These are phyloP conservation scores for Skeletonema tropicum DNA, from an alignment of 108 stramenopile genomes.

Conservation along the genomic window DNA sequence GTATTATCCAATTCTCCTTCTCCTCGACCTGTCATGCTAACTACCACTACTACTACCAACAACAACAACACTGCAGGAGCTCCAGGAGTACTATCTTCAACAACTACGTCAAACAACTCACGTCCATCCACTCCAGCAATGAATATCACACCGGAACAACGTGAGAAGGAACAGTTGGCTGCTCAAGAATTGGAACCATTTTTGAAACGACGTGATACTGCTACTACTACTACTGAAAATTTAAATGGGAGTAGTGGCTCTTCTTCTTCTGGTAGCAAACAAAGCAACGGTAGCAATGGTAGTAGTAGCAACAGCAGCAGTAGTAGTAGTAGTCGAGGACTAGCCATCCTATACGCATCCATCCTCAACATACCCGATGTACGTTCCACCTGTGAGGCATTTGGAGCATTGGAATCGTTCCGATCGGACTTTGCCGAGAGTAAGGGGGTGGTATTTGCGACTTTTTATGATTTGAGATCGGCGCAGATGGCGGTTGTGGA, in stretches of 20 bases:
- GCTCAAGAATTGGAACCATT: conserved; percentile 38
- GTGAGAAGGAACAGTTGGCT: conserved; percentile 25
- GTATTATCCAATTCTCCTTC: neutral
- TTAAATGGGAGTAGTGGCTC: neutral
- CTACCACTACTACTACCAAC: neutral
- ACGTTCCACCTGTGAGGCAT: conserved; percentile 76
- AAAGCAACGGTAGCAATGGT: neutral
- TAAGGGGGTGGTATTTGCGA: conserved; percentile 75
- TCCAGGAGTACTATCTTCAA: neutral
- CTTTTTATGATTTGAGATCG: conserved; percentile 83
- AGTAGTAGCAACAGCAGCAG: neutral
- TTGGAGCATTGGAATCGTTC: conserved; percentile 75
- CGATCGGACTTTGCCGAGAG: conserved; percentile 78
- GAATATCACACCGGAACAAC: conserved; percentile 14
- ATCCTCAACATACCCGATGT: conserved; percentile 57
- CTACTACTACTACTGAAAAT: neutral
- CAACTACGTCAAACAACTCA: neutral
- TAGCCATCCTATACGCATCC: conserved; percentile 70
- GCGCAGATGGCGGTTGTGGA: conserved; percentile 82
- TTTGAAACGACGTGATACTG: conserved; percentile 6
- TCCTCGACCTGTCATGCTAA: neutral
- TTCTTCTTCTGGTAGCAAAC: too few relatives aligned
- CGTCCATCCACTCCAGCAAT: conserved; percentile 19
- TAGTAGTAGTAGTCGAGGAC: conserved; percentile 51
- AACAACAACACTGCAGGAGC: neutral